Conservation (phyloP, 345 rosid species). For the Cardamine chenopodiifolia region DNA sequence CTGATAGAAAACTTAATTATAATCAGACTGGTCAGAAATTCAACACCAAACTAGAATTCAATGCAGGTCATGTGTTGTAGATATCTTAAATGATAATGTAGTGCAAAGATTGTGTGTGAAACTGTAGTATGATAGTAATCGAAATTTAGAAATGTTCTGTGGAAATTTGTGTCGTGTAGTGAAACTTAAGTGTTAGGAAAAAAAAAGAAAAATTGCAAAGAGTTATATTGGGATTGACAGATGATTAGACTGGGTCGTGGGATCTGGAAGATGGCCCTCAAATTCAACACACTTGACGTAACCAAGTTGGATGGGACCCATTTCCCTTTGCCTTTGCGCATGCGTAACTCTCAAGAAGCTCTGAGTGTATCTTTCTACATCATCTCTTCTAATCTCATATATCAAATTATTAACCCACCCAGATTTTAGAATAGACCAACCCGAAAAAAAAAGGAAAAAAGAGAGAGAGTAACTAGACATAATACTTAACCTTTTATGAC, state of each 20-base stretch:
- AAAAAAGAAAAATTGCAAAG: not conserved
- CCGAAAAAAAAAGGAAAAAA: not conserved
- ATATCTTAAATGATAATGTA: not conserved
- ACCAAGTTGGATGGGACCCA: slow-evolving; percentile 36
- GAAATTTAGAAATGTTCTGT: not conserved
- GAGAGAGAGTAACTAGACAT: not conserved
- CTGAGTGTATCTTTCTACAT: slow-evolving; percentile 9
- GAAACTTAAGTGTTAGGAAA: not conserved
- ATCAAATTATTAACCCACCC: slow-evolving; percentile 13
- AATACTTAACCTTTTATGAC: not conserved
- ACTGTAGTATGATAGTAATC: not conserved
- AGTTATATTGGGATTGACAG: slow-evolving; percentile 14
- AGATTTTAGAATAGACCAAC: slow-evolving; percentile 12
- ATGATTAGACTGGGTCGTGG: slow-evolving; percentile 15
- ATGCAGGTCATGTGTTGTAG: not conserved
- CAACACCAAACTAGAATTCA: no score
- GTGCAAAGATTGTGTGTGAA: not conserved
- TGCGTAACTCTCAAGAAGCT: slow-evolving; percentile 39
- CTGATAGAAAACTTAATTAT: no score
- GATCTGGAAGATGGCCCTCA: slow-evolving; percentile 24
- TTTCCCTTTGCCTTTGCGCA: slow-evolving; percentile 35
- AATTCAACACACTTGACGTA: slow-evolving; percentile 35
- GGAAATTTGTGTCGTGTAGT: not conserved
- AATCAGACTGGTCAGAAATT: no score
- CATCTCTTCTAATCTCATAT: slow-evolving; percentile 19